phyloP scores from a whole-genome alignment of 305 asterid species.

The Striga hermonthica region DNA sequence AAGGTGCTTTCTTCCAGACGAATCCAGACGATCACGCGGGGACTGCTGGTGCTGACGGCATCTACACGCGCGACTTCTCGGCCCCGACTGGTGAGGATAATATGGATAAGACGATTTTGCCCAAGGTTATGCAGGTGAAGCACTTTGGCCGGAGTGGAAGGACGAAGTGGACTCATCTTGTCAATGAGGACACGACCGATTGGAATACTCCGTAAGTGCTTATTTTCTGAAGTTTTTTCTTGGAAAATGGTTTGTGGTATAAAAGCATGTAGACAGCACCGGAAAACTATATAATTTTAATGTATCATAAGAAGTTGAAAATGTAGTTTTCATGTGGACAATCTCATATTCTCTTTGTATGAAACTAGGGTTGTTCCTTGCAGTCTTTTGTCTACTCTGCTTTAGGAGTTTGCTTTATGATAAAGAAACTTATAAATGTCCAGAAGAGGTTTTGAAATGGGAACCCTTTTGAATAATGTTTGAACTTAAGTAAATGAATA shows the following conservation, averaged over 20 bases:
- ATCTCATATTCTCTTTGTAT: background rate
- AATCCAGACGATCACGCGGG: conserved; percentile 66
- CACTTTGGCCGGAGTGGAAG: conserved; percentile 99
- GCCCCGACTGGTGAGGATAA: conserved; percentile 86
- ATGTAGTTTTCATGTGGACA: no score
- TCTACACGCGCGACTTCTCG: conserved; percentile 78
- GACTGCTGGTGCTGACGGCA: conserved; percentile 54
- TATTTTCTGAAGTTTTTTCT: conserved; percentile 14
- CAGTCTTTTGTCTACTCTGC: conserved; percentile 6
- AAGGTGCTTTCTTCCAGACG: conserved; percentile 91
- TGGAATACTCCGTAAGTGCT: conserved; percentile 90
- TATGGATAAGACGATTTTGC: conserved; percentile 85
- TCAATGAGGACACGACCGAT: conserved; percentile 93
- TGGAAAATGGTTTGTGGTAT: no score
- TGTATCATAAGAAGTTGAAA: no score
- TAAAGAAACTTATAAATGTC: conserved; percentile 3
- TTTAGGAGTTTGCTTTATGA: background rate
- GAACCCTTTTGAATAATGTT: background rate
- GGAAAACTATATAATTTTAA: no score
- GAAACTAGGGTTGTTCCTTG: background rate
- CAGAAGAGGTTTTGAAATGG: background rate
- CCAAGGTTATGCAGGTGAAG: conserved; percentile 98
- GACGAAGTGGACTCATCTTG: conserved; percentile 97
- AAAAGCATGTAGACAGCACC: no score
- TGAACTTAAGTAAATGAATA: background rate